These are phyloP conservation scores for Neurospora pannonica DNA, from an alignment of 495 filamentous ascomycete genomes.

Conservation along the genomic window DNA sequence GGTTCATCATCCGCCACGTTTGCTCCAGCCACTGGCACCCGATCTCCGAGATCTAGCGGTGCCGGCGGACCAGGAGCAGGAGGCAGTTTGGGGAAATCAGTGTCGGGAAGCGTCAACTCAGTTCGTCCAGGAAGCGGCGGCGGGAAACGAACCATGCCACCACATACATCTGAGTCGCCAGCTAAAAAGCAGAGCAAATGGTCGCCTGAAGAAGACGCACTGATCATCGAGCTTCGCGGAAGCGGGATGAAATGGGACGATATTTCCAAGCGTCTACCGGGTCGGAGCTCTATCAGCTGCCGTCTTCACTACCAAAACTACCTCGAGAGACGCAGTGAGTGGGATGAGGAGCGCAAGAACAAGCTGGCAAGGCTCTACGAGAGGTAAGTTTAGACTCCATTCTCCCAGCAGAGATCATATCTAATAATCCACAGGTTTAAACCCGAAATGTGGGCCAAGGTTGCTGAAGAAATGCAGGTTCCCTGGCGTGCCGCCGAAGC, in stretches of 20 bases:
- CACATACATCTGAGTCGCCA: slow-evolving; percentile 59
- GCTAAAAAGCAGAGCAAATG: slow-evolving; percentile 96
- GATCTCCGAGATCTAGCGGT: slow-evolving; percentile 12
- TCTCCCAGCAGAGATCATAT: neutral
- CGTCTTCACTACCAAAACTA: slow-evolving; percentile 97
- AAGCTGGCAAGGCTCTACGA: slow-evolving; percentile 91
- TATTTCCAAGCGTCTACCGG: slow-evolving; percentile 81
- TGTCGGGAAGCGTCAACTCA: neutral
- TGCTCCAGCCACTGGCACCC: slow-evolving; percentile 13
- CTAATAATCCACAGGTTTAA: slow-evolving; percentile 63
- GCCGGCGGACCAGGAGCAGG: slow-evolving; percentile 2
- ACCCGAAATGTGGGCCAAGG: slow-evolving; percentile 90
- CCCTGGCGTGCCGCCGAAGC: slow-evolving; percentile 93
- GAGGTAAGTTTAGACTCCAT: slow-evolving; percentile 50
- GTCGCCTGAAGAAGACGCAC: slow-evolving; percentile 80
- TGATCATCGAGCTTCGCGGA: slow-evolving; percentile 82
- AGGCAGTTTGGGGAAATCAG: slow-evolving; percentile 2
- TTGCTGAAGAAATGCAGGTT: slow-evolving; percentile 90
- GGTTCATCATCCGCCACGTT: slow-evolving; percentile 10
- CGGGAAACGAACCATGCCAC: slow-evolving; percentile 38
- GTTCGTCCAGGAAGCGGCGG: slow-evolving; percentile 11
- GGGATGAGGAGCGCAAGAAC: slow-evolving; percentile 97
- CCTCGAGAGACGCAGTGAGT: slow-evolving; percentile 77
- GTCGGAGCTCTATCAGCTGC: slow-evolving; percentile 86
- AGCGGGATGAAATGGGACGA: slow-evolving; percentile 98